Evolutionary conservation across 1,284 basidiomycete species (phyloP).

Genomic region (Psilocybe mexicana): DNA sequence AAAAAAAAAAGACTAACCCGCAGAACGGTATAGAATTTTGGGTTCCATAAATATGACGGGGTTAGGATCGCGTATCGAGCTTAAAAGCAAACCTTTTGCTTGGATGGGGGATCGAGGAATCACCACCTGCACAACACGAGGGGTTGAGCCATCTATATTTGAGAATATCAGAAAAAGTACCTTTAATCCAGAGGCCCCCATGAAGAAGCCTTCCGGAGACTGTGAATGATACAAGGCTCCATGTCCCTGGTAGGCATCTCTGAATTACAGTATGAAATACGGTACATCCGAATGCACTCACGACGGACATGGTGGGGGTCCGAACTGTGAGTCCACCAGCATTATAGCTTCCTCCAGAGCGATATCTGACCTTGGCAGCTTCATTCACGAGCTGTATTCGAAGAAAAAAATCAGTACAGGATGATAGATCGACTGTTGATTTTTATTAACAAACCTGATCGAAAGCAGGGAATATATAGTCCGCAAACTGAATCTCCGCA

Average conservation of each 20-base stretch:
- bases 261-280: background rate
- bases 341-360: conserved; percentile 83
- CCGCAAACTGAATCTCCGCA: conserved; percentile 89
- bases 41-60: conserved; percentile 96
- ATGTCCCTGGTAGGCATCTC: conserved; percentile 56
- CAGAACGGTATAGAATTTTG: conserved; percentile 85
- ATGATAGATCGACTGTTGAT: background rate
- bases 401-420: background rate
- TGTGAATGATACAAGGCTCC: conserved; percentile 94
- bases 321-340: conserved; percentile 88
- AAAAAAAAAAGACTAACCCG: conserved; percentile 43
- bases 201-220: conserved; percentile 92
- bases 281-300: conserved; percentile 27
- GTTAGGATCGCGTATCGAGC: conserved; percentile 88
- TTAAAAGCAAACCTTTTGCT: conserved; percentile 88
- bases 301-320: conserved; percentile 85
- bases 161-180: conserved; percentile 28
- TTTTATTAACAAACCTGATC: conserved; percentile 64
- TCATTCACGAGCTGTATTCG: conserved; percentile 83
- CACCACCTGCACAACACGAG: conserved; percentile 58
- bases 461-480: conserved; percentile 91
- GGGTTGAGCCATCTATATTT: background rate
- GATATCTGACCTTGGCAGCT: conserved; percentile 91
- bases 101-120: conserved; percentile 93
- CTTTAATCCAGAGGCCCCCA: conserved; percentile 89